Base-by-base conservation (phyloP, 1,284 basidiomycete species). In the Phellopilus nigrolimitatus region DNA sequence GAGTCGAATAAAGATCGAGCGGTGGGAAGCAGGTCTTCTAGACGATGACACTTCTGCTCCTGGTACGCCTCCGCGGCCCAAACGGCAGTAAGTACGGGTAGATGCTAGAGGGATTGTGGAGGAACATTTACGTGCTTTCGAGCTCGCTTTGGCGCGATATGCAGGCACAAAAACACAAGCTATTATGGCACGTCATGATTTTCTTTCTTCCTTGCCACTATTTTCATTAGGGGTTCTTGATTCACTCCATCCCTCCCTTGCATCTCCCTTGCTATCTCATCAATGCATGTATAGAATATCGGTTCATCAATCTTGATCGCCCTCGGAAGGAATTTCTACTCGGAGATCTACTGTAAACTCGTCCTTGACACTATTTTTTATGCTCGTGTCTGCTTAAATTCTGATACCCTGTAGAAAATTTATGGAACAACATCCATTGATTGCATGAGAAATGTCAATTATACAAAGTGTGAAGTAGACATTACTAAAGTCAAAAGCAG, bases 51-150 rank as follows among this genome's bases (percentile, higher is more conserved):
- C 51, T 39, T 59, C 59, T 13, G 31, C 47, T 24, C 17, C 30
- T 40, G 56, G 61, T 38, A 57, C 60, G n/a, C 53, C 60, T 4
- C 60, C 61, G n/a, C 15, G 57, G 63, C 24, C 60, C 61, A 36
- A 72, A 60, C 39, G 57, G 54, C 27, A 58, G 71, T n/a, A n/a
- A n/a, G n/a, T n/a, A 60, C 69, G 80, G 58, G 64, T 80, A 30
- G 81, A 89, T 54, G 87, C 83, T 42, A 71, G 84, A 51, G 72
- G 69, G 60, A 64, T 88, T 46, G 86, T 87, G n/a, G 70, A 82
- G 60, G 87, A 88, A 60, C 84, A 90, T 60, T 62, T 89, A 57
- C 72, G 68, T 42, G 86, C 84, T 17, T 90, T 89, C 61, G 82
- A 87, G 64, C 70, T 68, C 49, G 84, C 82, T 21, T 66, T 90